Base-by-base conservation (phyloP, 2,329 filamentous ascomycete species). In the Ceratocystis destructans region DNA sequence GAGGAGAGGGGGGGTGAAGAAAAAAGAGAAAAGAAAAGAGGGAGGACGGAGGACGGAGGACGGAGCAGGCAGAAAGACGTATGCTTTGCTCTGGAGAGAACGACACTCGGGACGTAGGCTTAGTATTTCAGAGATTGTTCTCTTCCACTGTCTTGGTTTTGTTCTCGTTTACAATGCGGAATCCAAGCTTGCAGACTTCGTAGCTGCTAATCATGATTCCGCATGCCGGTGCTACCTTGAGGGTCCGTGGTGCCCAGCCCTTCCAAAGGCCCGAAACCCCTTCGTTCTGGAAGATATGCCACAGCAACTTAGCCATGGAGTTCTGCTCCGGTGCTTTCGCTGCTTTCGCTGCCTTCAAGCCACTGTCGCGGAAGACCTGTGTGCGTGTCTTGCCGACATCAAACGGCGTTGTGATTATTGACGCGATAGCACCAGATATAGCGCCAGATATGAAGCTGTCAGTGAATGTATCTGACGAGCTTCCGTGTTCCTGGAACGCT, bases 141-240 rank as follows among this genome's bases (percentile, higher is more conserved):
- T 45, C 22, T n/a, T 63, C 61, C 12, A 20, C 41, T 17, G 61
- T 50, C 44, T 64, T 62, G 1, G 33, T 59, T 37, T 67, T 73
- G 45, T 74, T 77, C 72, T 83, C 80, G 68, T 97, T 96, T 62
- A 90, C 84, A 10, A 83, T 82, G 65, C 85, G 81, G 44, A 95
- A 95, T 74, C 88, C 86, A 75, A 89, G 87, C 80, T 99, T 99
- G 63, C 94, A 92, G 46, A 97, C 83, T 76, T 99, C 94, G 75
- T 97, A 99, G 73, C 88, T 96, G 74, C 90, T 95, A 73, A 99
- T 97, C 94, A 99, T 99, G 74, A 99, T 97, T 33, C 94, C 94
- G 76, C 94, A 99, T 0, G 93, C 90, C 0, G 94, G 94, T 1
- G 94, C 93, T 4, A 99, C 92, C 75, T 97, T 97, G 68, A 97